These are phyloP conservation scores for Podaxis pistillaris DNA, from an alignment of 768 basidiomycete species.

Conservation along the genomic window DNA sequence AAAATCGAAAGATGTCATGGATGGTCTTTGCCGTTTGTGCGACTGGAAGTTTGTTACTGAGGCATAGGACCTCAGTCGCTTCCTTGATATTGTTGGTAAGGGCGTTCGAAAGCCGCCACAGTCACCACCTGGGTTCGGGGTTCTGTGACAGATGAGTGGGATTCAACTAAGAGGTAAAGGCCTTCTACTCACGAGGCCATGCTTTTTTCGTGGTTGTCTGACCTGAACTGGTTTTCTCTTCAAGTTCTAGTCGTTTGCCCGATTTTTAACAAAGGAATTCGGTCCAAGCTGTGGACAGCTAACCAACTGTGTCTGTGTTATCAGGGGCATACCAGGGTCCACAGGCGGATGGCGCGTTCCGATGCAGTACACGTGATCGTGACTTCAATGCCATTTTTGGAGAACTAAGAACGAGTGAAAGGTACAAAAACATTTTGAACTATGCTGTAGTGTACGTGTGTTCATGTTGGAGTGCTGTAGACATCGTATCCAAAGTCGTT, in stretches of 20 bases:
- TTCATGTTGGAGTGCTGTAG: background rate
- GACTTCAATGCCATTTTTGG: constrained; percentile 1
- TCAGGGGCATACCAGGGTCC: background rate
- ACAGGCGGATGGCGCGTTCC: background rate
- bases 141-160: background rate
- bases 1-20: constrained; percentile 19
- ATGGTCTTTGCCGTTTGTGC: constrained; percentile 24
- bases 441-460: constrained; percentile 5
- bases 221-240: background rate
- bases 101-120: constrained; percentile 6
- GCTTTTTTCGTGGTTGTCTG: background rate
- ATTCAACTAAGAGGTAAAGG: background rate
- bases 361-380: constrained; percentile 6
- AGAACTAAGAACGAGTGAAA: background rate
- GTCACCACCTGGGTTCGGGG: constrained; percentile 1
- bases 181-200: constrained; percentile 7
- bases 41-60: constrained; percentile 25
- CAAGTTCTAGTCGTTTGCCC: too few relatives aligned
- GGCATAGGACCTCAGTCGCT: constrained; percentile 14
- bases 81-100: constrained; percentile 4
- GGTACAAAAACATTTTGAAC: background rate
- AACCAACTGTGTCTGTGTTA: background rate
- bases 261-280: background rate
- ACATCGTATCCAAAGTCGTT: background rate
- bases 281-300: background rate